Evolutionary conservation across 495 filamentous ascomycete genomes (phyloP).

Genomic region (Hypomontagnella monticulosa): DNA sequence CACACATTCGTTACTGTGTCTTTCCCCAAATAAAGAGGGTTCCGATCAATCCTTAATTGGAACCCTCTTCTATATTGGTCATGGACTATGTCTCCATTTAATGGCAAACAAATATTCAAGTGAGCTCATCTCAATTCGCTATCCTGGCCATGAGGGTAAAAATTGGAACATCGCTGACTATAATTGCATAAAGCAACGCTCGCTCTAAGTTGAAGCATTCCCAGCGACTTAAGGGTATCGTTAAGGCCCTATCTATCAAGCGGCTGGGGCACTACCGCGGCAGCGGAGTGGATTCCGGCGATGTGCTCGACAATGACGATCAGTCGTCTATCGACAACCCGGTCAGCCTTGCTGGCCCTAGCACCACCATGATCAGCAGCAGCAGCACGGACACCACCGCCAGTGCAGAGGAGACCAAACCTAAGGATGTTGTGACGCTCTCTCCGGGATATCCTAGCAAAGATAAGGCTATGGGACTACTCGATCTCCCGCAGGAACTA

Average conservation of each 20-base stretch:
- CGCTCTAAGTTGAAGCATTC: constrained; percentile 22
- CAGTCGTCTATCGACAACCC: constrained; percentile 28
- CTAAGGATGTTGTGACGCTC: neutral
- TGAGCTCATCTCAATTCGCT: constrained; percentile 1
- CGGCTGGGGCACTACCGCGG: neutral
- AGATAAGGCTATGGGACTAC: constrained; percentile 8
- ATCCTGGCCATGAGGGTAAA: neutral
- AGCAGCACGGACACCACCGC: constrained; percentile 5
- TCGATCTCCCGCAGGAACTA: constrained; percentile 37
- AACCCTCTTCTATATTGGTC: constrained; percentile 6
- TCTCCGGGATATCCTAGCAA: neutral
- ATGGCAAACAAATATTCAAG: constrained; percentile 25
- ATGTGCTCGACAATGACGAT: constrained; percentile 25
- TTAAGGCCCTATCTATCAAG: constrained; percentile 26
- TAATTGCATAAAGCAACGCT: constrained; percentile 25
- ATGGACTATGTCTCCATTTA: constrained; percentile 28
- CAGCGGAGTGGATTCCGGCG: neutral
- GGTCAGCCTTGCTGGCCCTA: constrained; percentile 7
- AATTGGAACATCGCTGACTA: constrained; percentile 13
- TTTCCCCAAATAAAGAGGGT: neutral
- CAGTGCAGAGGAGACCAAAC: neutral
- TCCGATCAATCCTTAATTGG: constrained; percentile 18
- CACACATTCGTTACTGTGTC: neutral
- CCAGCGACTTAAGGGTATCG: constrained; percentile 8
- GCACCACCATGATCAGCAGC: constrained; percentile 9